Evolutionary conservation across 805 yeast species (phyloP).

Genomic region (Saccharomycopsis selenospora): DNA sequence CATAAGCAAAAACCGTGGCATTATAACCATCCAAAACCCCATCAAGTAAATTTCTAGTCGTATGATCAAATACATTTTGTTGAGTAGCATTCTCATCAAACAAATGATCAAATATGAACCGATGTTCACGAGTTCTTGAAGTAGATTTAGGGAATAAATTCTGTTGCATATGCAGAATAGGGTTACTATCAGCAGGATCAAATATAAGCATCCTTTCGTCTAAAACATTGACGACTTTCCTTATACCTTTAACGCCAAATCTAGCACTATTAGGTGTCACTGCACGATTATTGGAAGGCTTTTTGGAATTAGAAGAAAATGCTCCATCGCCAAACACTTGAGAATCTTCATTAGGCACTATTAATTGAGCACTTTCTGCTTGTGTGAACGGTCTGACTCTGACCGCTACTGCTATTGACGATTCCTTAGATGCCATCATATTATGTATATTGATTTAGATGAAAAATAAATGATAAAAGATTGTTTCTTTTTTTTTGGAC

Average conservation of each 20-base stretch:
- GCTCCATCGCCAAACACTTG: conserved; percentile 52
- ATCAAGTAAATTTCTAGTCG: conserved; percentile 67
- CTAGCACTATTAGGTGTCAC: background rate
- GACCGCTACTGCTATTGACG: conserved; percentile 70
- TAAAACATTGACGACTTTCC: conserved; percentile 69
- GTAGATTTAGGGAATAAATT: conserved; percentile 33
- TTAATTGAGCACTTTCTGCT: conserved; percentile 44
- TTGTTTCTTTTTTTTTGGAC: no score
- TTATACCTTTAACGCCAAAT: conserved; percentile 42
- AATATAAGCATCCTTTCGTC: conserved; percentile 82
- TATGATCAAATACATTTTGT: conserved; percentile 53
- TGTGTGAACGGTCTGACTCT: conserved; percentile 78
- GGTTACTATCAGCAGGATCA: conserved; percentile 74
- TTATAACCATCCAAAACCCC: conserved; percentile 78
- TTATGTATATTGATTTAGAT: no score
- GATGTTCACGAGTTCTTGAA: conserved; percentile 58
- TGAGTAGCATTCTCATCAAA: conserved; percentile 65
- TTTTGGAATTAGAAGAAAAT: conserved; percentile 27
- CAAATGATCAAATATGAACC: conserved; percentile 74
- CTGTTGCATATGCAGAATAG: conserved; percentile 43
- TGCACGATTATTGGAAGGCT: background rate
- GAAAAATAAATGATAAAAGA: no score
- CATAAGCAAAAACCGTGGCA: conserved; percentile 91
- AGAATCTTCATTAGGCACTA: conserved; percentile 31
- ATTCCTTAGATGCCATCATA: conserved; percentile 29